Percentiles rank a stretch among this genome's conserved stretches.
These are phyloP conservation scores for Solanum verrucosum DNA, from an alignment of 257 asterid species.

Conservation along the genomic window DNA sequence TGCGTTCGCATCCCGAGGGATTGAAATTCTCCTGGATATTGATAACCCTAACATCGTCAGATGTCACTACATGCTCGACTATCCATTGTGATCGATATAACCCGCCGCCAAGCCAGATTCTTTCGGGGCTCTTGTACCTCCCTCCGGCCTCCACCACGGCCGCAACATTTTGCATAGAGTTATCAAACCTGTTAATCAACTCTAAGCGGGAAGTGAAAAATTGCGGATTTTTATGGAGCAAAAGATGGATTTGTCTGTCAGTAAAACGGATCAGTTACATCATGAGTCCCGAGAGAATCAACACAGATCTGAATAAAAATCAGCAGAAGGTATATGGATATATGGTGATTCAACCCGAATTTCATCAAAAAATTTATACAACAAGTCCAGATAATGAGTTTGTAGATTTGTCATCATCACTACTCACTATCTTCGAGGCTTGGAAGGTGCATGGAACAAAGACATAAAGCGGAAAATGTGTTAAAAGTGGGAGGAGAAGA, in stretches of 20 bases:
- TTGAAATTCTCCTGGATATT: conserved; percentile 16
- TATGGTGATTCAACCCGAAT: background rate
- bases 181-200: conserved; percentile 11
- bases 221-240: conserved; percentile 6
- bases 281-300: conserved; percentile 10
- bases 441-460: background rate
- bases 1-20: background rate
- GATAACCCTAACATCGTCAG: conserved; percentile 16
- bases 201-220: conserved; percentile 12
- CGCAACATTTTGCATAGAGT: conserved; percentile 17
- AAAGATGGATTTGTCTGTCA: conserved; percentile 3
- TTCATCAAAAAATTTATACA: background rate
- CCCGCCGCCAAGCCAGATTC: conserved; percentile 10
- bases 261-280: conserved; percentile 9
- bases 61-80: conserved; percentile 16
- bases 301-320: conserved; percentile 5
- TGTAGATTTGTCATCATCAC: background rate
- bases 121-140: conserved; percentile 11
- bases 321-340: background rate
- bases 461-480: background rate
- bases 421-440: too few relatives aligned
- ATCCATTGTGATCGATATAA: conserved; percentile 1
- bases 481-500: too few relatives aligned
- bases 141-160: conserved; percentile 1
- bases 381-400: background rate